Conservation (phyloP, 2,329 filamentous ascomycete species). For the Ustilaginoidea virens region DNA sequence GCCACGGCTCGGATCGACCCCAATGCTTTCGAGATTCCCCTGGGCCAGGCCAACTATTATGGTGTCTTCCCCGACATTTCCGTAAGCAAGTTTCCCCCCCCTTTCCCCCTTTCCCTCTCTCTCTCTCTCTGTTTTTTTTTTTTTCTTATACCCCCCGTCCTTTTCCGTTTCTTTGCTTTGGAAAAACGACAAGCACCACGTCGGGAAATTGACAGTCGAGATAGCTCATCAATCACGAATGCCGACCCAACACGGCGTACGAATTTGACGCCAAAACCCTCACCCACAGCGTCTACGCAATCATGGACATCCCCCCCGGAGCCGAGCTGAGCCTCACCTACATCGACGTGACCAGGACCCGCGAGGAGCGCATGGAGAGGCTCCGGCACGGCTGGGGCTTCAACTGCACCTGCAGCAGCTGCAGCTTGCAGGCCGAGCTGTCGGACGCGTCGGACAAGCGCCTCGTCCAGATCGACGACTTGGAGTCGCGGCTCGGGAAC, state of each 20-base stretch:
- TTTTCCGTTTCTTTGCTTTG: not conserved
- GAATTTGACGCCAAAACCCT: constrained; percentile 22
- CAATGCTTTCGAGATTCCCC: constrained; percentile 6
- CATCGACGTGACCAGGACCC: constrained; percentile 17
- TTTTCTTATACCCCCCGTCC: not conserved
- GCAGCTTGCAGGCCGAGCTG: constrained; percentile 14
- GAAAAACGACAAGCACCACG: too few species aligned
- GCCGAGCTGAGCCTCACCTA: constrained; percentile 29
- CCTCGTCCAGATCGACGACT: constrained; percentile 16
- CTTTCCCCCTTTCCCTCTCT: too few species aligned
- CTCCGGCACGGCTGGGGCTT: constrained; percentile 24
- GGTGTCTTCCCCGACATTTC: constrained; percentile 7
- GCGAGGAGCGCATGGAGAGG: constrained; percentile 12
- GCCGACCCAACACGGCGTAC: constrained; percentile 28
- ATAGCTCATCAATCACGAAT: constrained; percentile 30
- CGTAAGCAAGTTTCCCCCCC: too few species aligned
- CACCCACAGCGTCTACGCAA: constrained; percentile 22
- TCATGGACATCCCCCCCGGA: constrained; percentile 22
- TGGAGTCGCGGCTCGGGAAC: not conserved
- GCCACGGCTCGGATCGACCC: constrained; percentile 5
- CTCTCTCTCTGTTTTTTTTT: not conserved
- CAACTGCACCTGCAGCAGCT: constrained; percentile 23
- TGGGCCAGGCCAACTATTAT: not conserved
- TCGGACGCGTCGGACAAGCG: constrained; percentile 20
- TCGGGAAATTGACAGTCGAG: too few species aligned